Base-by-base conservation (phyloP, 2,329 filamentous ascomycete genomes). In the Coccinonectria pachysandricola region DNA sequence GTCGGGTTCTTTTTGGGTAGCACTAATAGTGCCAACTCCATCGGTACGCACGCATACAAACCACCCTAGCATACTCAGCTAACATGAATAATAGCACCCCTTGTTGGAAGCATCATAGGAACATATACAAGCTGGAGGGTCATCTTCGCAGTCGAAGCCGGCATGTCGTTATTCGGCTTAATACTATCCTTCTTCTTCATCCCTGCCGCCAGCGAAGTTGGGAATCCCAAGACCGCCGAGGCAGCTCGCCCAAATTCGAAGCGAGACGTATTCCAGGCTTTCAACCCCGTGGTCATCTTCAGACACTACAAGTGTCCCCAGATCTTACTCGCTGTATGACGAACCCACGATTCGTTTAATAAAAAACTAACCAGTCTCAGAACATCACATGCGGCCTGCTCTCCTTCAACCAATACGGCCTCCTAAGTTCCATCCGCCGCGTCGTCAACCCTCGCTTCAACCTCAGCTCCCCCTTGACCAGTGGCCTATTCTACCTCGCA, bases 401-500 rank as follows among this genome's bases (percentile, higher is more conserved):
- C 8, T 34, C 33, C 1, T 47, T 44, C 24, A 47, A 46, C 23
- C 49, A 52, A 18, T 78, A 78, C 45, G 62, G 60, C 2, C 55
- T 76, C 0, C 57, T 76, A 3, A 75, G 71, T 0, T 69, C 69
- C 0, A 76, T 80, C 23, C 69, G 76, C 10, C 77, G 75, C 37
- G 66, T 80, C 3, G 56, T 82, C 11, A 81, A 80, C 37, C 75
- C 77, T 1, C 70, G 76, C n/a, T 82, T 81, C 56, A 48, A 73
- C 26, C 61, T 82, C 8, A 67, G 66, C 0, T 64, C 64, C 0
- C 75, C 77, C 0, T 58, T 80, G 4, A 65, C 75, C 37, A 69
- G 69, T 2, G 75, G 74, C 2, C 60, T 82, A 0, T 79, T 82
- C 52, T 82, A 79, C 49, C 68, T 82, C 13, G 76, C 77, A 0